Conservation (phyloP, 345 rosid species). For the Aquilaria sinensis region DNA sequence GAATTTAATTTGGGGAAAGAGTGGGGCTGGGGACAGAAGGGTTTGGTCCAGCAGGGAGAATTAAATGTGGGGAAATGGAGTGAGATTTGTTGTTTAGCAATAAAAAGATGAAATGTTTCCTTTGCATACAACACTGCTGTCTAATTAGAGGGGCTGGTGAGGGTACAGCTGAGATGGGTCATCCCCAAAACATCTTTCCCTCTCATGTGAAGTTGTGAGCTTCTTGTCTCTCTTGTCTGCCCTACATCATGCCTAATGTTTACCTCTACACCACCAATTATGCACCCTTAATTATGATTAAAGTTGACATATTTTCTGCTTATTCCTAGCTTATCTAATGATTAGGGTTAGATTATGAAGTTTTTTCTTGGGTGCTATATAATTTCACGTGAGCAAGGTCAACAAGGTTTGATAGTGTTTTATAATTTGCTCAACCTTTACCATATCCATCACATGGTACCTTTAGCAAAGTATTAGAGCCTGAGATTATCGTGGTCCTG, state of each 20-base stretch:
- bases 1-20: not conserved
- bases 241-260: too few relatives aligned
- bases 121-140: conserved; percentile 18
- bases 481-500: too few relatives aligned
- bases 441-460: too few relatives aligned
- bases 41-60: conserved; percentile 20
- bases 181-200: not conserved
- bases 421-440: too few relatives aligned
- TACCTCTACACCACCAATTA: too few relatives aligned
- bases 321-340: too few relatives aligned
- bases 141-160: conserved; percentile 15
- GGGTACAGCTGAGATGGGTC: conserved; percentile 21
- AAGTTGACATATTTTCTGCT: too few relatives aligned
- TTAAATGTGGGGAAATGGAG: conserved; percentile 17
- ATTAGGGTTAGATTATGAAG: too few relatives aligned
- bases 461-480: too few relatives aligned
- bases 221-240: not conserved
- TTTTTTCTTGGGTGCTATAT: too few relatives aligned
- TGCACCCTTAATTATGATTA: too few relatives aligned
- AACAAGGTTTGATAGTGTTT: not conserved
- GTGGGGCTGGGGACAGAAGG: conserved; percentile 18
- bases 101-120: conserved; percentile 23
- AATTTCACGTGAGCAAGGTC: not conserved
- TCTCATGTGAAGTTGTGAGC: not conserved
- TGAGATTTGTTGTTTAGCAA: conserved; percentile 3